Evolutionary conservation across 2,329 filamentous ascomycete genomes (phyloP).

Genomic region (Grosmannia penicillata): DNA sequence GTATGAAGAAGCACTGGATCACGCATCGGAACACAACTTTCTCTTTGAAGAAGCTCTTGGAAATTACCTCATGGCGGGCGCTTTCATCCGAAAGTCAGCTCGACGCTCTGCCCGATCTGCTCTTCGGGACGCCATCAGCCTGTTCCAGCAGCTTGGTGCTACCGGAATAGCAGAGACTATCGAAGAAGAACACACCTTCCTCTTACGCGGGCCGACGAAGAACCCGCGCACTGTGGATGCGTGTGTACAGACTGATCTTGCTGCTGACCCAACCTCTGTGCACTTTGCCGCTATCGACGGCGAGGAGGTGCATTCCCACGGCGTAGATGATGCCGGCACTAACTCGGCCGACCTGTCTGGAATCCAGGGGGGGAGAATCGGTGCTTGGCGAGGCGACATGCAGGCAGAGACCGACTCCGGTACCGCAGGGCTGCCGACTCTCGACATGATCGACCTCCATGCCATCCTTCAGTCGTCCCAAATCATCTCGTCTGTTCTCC

Average conservation of each 20-base stretch:
- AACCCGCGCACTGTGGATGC: constrained; percentile 46
- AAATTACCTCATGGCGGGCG: constrained; percentile 60
- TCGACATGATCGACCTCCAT: constrained; percentile 73
- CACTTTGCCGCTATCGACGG: constrained; percentile 32
- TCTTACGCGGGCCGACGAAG: constrained; percentile 47
- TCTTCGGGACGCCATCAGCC: constrained; percentile 49
- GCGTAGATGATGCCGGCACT: constrained; percentile 20
- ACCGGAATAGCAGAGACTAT: constrained; percentile 54
- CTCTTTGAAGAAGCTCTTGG: constrained; percentile 58
- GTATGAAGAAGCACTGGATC: constrained; percentile 60
- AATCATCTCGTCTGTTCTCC: constrained; percentile 63
- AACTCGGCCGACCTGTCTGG: constrained; percentile 28
- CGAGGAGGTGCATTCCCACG: constrained; percentile 29
- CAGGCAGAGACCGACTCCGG: constrained; percentile 29
- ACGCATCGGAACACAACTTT: constrained; percentile 52
- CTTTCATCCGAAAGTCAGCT: constrained; percentile 49
- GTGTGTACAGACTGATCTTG: constrained; percentile 53
- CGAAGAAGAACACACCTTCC: constrained; percentile 49
- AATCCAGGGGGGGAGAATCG: constrained; percentile 41
- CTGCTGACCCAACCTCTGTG: constrained; percentile 36
- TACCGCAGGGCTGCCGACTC: constrained; percentile 50
- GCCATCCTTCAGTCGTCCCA: constrained; percentile 68
- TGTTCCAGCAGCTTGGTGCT: constrained; percentile 56
- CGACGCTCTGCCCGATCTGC: constrained; percentile 55
- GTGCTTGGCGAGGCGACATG: constrained; percentile 48